Evolutionary conservation across 2,329 filamentous ascomycete genomes (phyloP).

Genomic region (Penicillium sp.): DNA sequence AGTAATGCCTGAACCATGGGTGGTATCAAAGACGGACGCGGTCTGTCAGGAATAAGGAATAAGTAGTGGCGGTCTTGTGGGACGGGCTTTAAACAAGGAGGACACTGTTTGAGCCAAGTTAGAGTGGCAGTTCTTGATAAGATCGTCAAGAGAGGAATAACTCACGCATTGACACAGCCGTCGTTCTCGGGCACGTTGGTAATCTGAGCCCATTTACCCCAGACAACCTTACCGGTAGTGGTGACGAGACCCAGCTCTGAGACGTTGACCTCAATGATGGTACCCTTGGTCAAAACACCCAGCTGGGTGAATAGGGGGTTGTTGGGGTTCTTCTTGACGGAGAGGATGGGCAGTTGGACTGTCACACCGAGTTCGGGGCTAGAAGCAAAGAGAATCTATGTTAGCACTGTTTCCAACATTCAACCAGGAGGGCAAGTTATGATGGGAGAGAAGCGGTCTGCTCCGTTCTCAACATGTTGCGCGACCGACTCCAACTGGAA

Average conservation of each 20-base stretch:
- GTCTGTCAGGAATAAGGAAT: slow-evolving; percentile 17
- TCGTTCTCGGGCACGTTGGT: slow-evolving; percentile 58
- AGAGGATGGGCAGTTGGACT: slow-evolving; percentile 79
- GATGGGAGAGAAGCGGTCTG: neutral
- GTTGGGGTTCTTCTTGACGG: slow-evolving; percentile 82
- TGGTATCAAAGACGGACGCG: slow-evolving; percentile 27
- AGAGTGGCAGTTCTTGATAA: neutral
- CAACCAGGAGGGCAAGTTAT: neutral
- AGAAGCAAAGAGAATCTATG: neutral
- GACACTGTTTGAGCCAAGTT: slow-evolving; percentile 15
- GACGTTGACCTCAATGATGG: slow-evolving; percentile 88
- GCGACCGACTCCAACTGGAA: neutral
- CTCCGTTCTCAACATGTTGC: neutral
- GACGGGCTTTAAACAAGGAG: slow-evolving; percentile 26
- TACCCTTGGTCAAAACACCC: slow-evolving; percentile 85
- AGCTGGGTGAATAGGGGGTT: slow-evolving; percentile 91
- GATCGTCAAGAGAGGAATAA: neutral
- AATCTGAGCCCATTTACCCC: slow-evolving; percentile 81
- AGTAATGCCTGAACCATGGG: slow-evolving; percentile 20
- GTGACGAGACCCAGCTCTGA: slow-evolving; percentile 89
- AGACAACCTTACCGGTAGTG: slow-evolving; percentile 87
- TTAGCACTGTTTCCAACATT: slow-evolving; percentile 12
- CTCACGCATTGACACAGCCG: slow-evolving; percentile 59
- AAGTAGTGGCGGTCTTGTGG: slow-evolving; percentile 11
- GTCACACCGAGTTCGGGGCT: slow-evolving; percentile 78